These are phyloP conservation scores for Borealophlyctis nickersoniae DNA, from an alignment of 192 early-diverging fungal species.

Conservation along the genomic window DNA sequence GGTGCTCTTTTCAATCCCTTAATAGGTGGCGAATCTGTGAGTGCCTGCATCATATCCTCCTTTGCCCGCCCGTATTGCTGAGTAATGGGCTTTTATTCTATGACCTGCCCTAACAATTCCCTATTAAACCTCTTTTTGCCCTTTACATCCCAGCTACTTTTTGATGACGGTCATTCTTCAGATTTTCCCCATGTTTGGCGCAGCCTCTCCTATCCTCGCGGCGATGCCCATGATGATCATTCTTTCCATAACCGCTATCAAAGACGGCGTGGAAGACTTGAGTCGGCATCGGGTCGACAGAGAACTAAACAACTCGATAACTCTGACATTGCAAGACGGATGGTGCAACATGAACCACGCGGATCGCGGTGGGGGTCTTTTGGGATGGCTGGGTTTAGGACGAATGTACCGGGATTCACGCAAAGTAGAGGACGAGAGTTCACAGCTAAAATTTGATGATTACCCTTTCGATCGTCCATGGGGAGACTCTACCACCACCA, in stretches of 20 bases:
- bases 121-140: not conserved
- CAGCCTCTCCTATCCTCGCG: constrained; percentile 43
- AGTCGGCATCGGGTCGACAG: constrained; percentile 79
- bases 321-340: constrained; percentile 40
- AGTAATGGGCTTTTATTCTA: not conserved
- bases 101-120: not conserved
- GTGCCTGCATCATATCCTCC: not conserved
- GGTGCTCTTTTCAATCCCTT: constrained; percentile 70
- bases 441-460: not conserved
- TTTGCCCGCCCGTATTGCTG: not conserved
- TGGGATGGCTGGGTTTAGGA: not conserved
- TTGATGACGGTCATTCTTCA: constrained; percentile 80
- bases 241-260: constrained; percentile 45
- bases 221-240: constrained; percentile 52
- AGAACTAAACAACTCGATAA: constrained; percentile 72
- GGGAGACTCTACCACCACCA: not conserved
- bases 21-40: not conserved
- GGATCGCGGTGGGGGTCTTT: too few species aligned
- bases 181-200: constrained; percentile 64
- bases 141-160: constrained; percentile 89
- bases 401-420: not conserved
- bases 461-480: not conserved
- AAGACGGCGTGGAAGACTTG: constrained; percentile 85
- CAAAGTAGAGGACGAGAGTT: not conserved
- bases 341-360: constrained; percentile 65